These are phyloP conservation scores for Aspergillus fijiensis DNA, from an alignment of 2,329 filamentous ascomycete genomes.

Conservation along the genomic window DNA sequence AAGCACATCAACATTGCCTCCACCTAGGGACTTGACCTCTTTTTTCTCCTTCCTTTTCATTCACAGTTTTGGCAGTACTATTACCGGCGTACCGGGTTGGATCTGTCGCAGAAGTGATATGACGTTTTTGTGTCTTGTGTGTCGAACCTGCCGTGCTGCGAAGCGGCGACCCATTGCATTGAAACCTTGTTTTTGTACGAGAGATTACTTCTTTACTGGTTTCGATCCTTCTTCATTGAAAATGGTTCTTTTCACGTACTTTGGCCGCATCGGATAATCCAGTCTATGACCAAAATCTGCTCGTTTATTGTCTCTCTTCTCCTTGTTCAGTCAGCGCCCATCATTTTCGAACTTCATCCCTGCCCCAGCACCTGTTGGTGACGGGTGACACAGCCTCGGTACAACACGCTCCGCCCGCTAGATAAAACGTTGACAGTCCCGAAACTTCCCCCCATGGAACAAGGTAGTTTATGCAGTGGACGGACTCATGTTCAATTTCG, in stretches of 20 bases:
- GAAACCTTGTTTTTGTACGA: not conserved
- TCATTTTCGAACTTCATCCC: not conserved
- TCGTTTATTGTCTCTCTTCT: slow-evolving; percentile 1
- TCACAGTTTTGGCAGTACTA: not conserved
- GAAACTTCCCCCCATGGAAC: too few species aligned
- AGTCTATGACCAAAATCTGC: not conserved
- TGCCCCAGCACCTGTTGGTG: too few species aligned
- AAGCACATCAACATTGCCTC: not conserved
- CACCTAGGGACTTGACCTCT: not conserved
- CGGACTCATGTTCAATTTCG: too few species aligned
- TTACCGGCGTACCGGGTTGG: not conserved
- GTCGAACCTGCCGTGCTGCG: not conserved
- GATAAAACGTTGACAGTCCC: too few species aligned
- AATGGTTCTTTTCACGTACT: not conserved
- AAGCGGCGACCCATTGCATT: not conserved
- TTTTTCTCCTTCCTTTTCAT: slow-evolving; percentile 9
- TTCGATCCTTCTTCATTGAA: not conserved
- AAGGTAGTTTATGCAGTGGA: too few species aligned
- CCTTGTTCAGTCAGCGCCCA: slow-evolving; percentile 3
- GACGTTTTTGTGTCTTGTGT: not conserved
- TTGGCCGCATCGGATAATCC: not conserved
- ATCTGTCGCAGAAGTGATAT: not conserved
- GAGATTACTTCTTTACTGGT: not conserved
- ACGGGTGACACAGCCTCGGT: too few species aligned
- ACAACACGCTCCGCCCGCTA: too few species aligned